phyloP scores from a whole-genome alignment of 768 basidiomycete species.

The Phylloporus sp. region DNA sequence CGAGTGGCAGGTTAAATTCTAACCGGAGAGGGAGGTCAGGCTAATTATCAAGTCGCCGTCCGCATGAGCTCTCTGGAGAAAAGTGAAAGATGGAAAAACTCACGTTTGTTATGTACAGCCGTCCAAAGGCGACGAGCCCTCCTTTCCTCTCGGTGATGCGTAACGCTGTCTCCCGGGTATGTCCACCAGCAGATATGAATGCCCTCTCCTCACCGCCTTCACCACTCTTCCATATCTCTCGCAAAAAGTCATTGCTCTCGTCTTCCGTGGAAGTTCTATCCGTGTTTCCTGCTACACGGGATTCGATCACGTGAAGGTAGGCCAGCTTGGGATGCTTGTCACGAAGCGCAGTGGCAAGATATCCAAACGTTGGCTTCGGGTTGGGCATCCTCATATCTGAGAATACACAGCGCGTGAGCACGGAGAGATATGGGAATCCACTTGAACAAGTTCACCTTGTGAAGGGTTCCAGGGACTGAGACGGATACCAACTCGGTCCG shows the following conservation, averaged over 20 bases:
- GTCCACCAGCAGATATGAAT: constrained; percentile 42
- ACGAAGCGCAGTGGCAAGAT: constrained; percentile 29
- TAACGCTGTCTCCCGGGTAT: constrained; percentile 38
- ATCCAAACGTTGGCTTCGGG: constrained; percentile 29
- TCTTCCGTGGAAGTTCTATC: background rate
- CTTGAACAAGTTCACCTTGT: constrained; percentile 24
- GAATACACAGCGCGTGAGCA: background rate
- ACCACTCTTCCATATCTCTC: constrained; percentile 21
- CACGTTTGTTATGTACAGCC: background rate
- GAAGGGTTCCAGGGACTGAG: constrained; percentile 39
- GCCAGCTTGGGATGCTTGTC: constrained; percentile 34
- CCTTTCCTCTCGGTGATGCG: constrained; percentile 29
- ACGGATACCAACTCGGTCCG: constrained; percentile 40
- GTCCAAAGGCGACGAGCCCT: constrained; percentile 26
- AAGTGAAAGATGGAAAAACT: background rate
- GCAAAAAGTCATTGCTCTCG: constrained; percentile 26
- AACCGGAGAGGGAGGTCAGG: constrained; percentile 27
- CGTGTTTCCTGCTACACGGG: constrained; percentile 15
- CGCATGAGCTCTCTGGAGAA: too few relatives aligned
- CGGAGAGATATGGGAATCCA: background rate
- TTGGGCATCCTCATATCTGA: constrained; percentile 29
- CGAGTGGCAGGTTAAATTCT: constrained; percentile 14
- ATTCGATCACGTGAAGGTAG: constrained; percentile 41
- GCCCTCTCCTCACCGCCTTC: constrained; percentile 5
- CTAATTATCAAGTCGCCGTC: constrained; percentile 14